These are phyloP conservation scores for Ustilago esculenta DNA, from an alignment of 1,284 basidiomycete species.

Conservation along the genomic window DNA sequence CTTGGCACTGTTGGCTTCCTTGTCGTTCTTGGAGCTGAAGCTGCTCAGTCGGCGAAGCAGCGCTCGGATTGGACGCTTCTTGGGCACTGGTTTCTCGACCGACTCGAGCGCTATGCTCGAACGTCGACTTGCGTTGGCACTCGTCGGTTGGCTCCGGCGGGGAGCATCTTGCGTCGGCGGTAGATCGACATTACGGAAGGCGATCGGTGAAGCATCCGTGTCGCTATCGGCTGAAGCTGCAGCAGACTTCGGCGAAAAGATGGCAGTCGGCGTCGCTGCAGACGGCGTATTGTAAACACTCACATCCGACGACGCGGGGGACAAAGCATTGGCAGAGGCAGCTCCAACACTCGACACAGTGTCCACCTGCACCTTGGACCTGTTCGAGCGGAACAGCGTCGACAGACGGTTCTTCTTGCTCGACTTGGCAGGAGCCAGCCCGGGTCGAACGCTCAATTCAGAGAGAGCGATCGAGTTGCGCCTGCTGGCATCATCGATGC, in stretches of 20 bases:
- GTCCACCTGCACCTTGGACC: conserved; percentile 17
- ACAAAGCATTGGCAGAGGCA: conserved; percentile 1
- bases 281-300: conserved; percentile 25
- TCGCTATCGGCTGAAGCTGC: conserved; percentile 32
- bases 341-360: neutral
- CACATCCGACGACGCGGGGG: conserved; percentile 2
- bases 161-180: conserved; percentile 6
- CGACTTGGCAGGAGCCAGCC: conserved; percentile 8
- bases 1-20: conserved; percentile 25
- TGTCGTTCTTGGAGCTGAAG: conserved; percentile 28
- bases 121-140: conserved; percentile 18
- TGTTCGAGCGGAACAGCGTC: conserved; percentile 24
- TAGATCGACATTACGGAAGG: conserved; percentile 29
- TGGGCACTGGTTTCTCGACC: conserved; percentile 2
- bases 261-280: conserved; percentile 10
- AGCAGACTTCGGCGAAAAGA: conserved; percentile 29
- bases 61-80: conserved; percentile 23
- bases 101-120: conserved; percentile 19
- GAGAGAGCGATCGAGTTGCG: conserved; percentile 23
- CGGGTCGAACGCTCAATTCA: conserved; percentile 4
- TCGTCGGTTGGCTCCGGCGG: conserved; percentile 7
- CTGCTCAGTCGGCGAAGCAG: conserved; percentile 48
- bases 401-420: conserved; percentile 22
- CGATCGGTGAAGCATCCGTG: conserved; percentile 32
- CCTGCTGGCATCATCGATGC: conserved; percentile 3